phyloP scores from a whole-genome alignment of 169 alveolate species.

The Plasmodium coatneyi region DNA sequence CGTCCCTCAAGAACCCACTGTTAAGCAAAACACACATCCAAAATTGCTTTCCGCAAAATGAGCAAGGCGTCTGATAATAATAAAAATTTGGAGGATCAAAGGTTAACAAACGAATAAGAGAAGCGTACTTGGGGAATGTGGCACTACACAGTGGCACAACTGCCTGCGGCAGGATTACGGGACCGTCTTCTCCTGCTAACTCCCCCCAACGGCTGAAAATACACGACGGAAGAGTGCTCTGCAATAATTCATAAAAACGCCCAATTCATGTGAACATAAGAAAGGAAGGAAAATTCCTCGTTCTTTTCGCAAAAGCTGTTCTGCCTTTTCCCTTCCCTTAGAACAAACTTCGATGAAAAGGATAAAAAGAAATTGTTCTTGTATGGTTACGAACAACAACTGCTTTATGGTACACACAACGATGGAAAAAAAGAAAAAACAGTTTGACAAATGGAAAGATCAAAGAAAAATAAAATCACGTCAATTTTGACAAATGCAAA shows the following conservation, averaged over 20 bases:
- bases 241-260: background rate
- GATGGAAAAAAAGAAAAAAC: background rate
- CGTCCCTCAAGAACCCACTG: background rate
- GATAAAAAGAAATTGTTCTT: conserved; percentile 61
- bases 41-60: conserved; percentile 24
- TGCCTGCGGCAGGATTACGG: background rate
- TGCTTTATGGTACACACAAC: conserved; percentile 40
- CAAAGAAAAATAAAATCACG: background rate
- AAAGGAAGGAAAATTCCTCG: conserved; percentile 13
- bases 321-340: background rate
- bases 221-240: background rate
- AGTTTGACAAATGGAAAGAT: background rate
- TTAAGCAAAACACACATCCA: background rate
- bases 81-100: conserved; percentile 63
- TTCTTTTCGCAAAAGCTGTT: background rate
- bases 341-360: conserved; percentile 64
- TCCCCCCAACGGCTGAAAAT: background rate
- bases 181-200: background rate
- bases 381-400: conserved; percentile 67
- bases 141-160: background rate
- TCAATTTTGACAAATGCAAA: background rate
- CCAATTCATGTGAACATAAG: background rate
- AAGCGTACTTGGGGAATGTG: background rate
- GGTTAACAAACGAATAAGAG: conserved; percentile 11
- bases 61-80: conserved; percentile 42